Conservation (phyloP, 148 eudicot species). For the Vaccinium darrowii region DNA sequence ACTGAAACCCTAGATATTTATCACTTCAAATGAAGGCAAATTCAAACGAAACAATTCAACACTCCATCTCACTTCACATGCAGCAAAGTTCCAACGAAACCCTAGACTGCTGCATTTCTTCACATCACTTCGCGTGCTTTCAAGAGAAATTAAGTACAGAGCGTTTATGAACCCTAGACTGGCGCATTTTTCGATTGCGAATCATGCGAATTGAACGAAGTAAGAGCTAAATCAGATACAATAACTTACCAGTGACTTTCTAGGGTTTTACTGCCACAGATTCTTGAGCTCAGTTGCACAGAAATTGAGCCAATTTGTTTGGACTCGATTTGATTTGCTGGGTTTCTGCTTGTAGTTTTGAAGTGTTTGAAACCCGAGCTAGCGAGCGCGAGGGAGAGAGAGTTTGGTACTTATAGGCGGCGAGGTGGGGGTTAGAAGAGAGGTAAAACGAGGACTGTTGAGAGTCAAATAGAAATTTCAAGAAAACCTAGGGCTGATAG, state of each 20-base stretch:
- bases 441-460: neutral
- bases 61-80: neutral
- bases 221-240: neutral
- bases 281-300: neutral
- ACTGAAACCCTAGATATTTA: slow-evolving; percentile 23
- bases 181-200: slow-evolving; percentile 4
- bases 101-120: neutral
- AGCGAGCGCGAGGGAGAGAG: neutral
- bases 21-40: slow-evolving; percentile 18
- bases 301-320: neutral
- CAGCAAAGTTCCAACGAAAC: neutral
- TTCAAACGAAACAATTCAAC: neutral
- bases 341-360: too few relatives aligned
- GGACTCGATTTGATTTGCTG: neutral
- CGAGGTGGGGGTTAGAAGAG: neutral
- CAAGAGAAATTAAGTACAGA: neutral
- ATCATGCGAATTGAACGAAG: neutral
- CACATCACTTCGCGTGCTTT: too few relatives aligned
- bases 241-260: slow-evolving; percentile 16
- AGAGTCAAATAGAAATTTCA: neutral
- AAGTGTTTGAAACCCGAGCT: neutral
- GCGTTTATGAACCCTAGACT: slow-evolving; percentile 11
- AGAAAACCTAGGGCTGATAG: neutral
- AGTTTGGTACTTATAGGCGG: neutral
- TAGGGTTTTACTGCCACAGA: slow-evolving; percentile 1